Evolutionary conservation across 257 asterid species (phyloP).

Genomic region (Capsicum baccatum): DNA sequence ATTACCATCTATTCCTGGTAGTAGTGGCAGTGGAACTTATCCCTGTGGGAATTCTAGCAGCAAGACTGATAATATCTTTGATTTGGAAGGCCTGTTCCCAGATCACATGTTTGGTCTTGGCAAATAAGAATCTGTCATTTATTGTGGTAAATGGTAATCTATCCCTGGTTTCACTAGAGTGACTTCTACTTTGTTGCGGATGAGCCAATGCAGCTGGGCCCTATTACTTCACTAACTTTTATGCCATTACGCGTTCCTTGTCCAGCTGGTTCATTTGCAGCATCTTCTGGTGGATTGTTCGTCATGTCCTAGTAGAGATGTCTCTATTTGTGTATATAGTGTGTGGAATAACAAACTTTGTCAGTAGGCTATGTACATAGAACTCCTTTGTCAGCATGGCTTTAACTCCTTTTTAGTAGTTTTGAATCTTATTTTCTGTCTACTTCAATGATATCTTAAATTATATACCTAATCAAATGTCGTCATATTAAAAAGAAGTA

Average conservation of each 20-base stretch:
- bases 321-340: neutral
- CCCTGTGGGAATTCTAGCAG: neutral
- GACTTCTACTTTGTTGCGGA: neutral
- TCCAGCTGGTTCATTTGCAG: neutral
- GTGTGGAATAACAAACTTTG: too few species aligned
- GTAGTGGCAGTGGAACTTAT: neutral
- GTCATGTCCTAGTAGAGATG: too few species aligned
- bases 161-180: neutral
- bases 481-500: too few species aligned
- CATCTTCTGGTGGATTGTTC: conserved; percentile 7
- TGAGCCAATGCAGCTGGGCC: neutral
- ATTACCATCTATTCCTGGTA: neutral
- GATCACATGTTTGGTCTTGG: neutral
- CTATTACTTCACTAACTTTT: neutral
- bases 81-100: conserved; percentile 10
- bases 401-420: neutral
- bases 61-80: neutral
- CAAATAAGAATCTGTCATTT: neutral
- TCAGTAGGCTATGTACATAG: too few species aligned
- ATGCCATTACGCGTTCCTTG: neutral
- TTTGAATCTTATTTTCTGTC: conserved; percentile 11
- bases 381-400: too few species aligned
- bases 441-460: neutral
- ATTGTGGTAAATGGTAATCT: too few species aligned
- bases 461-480: too few species aligned